Evolutionary conservation across 2,329 filamentous ascomycete genomes (phyloP).

Genomic region (Neospermospora avenae): DNA sequence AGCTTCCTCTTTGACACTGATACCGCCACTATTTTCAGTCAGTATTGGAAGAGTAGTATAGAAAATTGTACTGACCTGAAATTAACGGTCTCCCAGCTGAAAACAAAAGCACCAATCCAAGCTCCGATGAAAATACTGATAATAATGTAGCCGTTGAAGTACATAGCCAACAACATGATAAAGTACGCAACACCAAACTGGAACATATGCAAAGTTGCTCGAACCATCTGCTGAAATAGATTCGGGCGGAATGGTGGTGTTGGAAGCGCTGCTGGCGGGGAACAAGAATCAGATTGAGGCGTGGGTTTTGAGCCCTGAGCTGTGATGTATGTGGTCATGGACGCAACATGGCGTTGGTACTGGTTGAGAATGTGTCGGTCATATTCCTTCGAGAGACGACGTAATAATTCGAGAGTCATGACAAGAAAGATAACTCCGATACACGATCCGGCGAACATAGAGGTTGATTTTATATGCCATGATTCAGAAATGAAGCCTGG

Average conservation of each 20-base stretch:
- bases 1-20: slow-evolving; percentile 21
- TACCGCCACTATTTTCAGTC: not conserved
- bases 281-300: not conserved
- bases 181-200: slow-evolving; percentile 77
- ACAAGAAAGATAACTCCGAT: slow-evolving; percentile 75
- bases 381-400: slow-evolving; percentile 68
- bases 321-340: not conserved
- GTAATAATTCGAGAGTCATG: slow-evolving; percentile 67
- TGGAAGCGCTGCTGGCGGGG: not conserved
- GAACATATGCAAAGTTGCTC: slow-evolving; percentile 64
- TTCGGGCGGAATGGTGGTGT: slow-evolving; percentile 49
- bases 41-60: not conserved
- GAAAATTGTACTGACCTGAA: slow-evolving; percentile 19
- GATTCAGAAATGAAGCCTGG: slow-evolving; percentile 58
- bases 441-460: slow-evolving; percentile 77
- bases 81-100: slow-evolving; percentile 62
- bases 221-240: slow-evolving; percentile 60
- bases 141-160: slow-evolving; percentile 71
- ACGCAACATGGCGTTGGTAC: slow-evolving; percentile 40
- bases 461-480: slow-evolving; percentile 69
- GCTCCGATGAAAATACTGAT: slow-evolving; percentile 78
- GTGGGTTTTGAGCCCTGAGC: not conserved
- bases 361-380: slow-evolving; percentile 62
- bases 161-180: slow-evolving; percentile 66
- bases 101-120: slow-evolving; percentile 68